Conservation (phyloP, 2,329 filamentous ascomycete genomes). For the Colletotrichum sansevieriae region DNA sequence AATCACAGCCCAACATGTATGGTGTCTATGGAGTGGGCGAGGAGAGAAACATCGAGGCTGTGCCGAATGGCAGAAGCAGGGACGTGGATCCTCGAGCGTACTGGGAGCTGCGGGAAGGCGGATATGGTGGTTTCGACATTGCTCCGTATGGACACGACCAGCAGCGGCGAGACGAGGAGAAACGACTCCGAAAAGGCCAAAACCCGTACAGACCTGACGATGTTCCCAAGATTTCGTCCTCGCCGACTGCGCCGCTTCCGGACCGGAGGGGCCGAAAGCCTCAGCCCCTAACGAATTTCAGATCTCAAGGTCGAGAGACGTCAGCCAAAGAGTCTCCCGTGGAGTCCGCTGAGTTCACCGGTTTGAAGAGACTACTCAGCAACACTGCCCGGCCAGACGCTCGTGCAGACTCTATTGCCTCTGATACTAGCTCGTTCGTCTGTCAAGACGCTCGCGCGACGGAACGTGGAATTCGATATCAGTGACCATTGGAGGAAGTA, state of each 20-base stretch:
- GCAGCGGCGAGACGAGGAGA: background rate
- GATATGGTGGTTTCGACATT: background rate
- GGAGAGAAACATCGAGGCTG: background rate
- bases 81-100: slow-evolving; percentile 1
- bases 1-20: background rate
- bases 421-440: slow-evolving; percentile 25
- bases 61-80: background rate
- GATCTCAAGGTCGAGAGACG: background rate
- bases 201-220: slow-evolving; percentile 14
- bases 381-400: slow-evolving; percentile 8
- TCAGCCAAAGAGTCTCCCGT: background rate
- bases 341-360: background rate
- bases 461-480: slow-evolving; percentile 4
- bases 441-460: slow-evolving; percentile 16
- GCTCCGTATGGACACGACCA: background rate
- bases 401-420: slow-evolving; percentile 11
- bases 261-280: too few species aligned
- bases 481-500: background rate
- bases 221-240: background rate
- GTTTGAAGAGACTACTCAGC: slow-evolving; percentile 1
- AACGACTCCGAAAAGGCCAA: background rate
- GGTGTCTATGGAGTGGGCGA: too few species aligned
- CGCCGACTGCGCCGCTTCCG: background rate
- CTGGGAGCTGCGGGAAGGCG: background rate
- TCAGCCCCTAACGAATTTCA: background rate